These are phyloP conservation scores for Fusarium cicatricum DNA, from an alignment of 2,329 filamentous ascomycete genomes.

Conservation along the genomic window DNA sequence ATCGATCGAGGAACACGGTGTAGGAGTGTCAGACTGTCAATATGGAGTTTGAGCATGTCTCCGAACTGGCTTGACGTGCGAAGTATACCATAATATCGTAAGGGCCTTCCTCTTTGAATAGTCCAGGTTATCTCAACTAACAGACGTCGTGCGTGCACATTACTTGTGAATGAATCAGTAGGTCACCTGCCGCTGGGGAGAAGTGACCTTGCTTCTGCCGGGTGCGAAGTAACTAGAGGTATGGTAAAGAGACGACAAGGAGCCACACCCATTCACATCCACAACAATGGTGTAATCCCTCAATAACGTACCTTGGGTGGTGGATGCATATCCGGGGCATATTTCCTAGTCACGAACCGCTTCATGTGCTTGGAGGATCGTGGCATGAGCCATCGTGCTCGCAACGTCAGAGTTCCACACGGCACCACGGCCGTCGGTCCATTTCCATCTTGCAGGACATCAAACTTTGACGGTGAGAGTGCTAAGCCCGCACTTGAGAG, in stretches of 20 bases:
- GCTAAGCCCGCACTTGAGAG: constrained; percentile 24
- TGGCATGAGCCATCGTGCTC: constrained; percentile 18
- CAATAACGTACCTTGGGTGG: constrained; percentile 4
- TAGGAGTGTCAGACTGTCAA: constrained; percentile 8
- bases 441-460: constrained; percentile 22
- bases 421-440: constrained; percentile 13
- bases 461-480: constrained; percentile 25
- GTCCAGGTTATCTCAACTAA: not conserved
- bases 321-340: constrained; percentile 32
- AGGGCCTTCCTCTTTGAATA: not conserved
- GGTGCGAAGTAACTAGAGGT: constrained; percentile 19
- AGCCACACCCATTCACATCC: not conserved
- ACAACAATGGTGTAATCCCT: constrained; percentile 33
- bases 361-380: constrained; percentile 26
- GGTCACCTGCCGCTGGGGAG: not conserved
- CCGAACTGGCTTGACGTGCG: too few relatives aligned
- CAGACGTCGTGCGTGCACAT: constrained; percentile 4
- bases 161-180: not conserved
- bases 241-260: not conserved
- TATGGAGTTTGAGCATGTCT: not conserved
- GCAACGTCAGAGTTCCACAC: constrained; percentile 26
- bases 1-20: constrained; percentile 9
- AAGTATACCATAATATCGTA: not conserved
- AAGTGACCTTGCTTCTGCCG: not conserved
- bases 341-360: constrained; percentile 21